Evolutionary conservation across 78 protist genomes (phyloP).

Genomic region (Pigoraptor vietnamica): DNA sequence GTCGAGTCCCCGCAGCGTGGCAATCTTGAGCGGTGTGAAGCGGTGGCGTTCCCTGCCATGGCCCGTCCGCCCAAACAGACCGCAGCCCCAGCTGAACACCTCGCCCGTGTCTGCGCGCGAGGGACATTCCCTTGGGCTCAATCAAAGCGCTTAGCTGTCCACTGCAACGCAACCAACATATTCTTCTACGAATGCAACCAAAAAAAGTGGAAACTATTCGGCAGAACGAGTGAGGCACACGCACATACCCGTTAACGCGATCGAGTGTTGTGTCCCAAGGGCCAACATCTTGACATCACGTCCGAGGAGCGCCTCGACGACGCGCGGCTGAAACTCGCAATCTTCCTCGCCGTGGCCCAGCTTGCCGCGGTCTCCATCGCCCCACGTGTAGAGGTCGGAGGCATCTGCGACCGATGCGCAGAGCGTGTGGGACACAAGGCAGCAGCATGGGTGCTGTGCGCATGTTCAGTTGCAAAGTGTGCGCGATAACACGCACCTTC

Average conservation of each 20-base stretch:
- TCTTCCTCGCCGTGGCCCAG: background rate
- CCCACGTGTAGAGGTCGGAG: background rate
- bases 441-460: no score
- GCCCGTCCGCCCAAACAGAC: background rate
- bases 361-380: background rate
- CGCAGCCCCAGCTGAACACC: slow-evolving; percentile 4
- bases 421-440: background rate
- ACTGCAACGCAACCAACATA: no score
- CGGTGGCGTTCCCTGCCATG: background rate
- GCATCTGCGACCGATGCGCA: background rate
- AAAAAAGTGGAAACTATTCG: no score
- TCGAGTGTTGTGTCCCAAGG: background rate
- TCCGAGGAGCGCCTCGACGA: slow-evolving; percentile 14
- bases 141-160: no score
- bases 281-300: background rate
- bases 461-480: no score
- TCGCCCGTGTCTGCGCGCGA: background rate
- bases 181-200: no score
- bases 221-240: background rate
- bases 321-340: background rate
- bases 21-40: background rate
- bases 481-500: background rate
- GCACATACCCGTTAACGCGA: background rate
- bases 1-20: background rate
- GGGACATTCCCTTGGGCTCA: no score